phyloP scores from a whole-genome alignment of 257 asterid species.

The Oldenlandia corymbosa region DNA sequence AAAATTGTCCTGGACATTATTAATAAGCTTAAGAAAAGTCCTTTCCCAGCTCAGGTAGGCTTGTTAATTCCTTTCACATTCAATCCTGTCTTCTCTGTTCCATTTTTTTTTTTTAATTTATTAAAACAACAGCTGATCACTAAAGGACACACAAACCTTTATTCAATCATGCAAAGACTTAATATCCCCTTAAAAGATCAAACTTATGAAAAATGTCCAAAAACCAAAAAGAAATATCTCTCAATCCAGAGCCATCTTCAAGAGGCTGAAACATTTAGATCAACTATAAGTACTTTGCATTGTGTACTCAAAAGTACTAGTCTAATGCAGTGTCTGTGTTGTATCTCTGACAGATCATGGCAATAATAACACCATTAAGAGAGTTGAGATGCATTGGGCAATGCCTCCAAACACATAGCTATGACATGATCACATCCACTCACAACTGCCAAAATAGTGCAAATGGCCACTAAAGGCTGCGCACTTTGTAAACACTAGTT shows the following conservation, averaged over 20 bases:
- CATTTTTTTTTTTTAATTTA: no score
- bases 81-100: neutral
- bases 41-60: neutral
- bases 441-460: neutral
- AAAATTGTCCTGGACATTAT: neutral
- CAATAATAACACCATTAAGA: no score
- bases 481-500: no score
- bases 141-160: neutral
- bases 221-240: neutral
- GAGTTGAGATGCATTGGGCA: no score
- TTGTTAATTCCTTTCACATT: neutral
- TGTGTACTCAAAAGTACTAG: no score
- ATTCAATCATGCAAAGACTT: neutral
- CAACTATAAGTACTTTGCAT: no score
- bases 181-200: no score
- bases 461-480: neutral
- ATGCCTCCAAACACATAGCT: neutral
- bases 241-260: neutral
- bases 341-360: no score
- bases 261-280: no score
- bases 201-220: neutral
- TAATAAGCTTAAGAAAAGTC: neutral
- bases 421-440: neutral
- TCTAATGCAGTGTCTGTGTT: no score
- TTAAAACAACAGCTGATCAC: neutral